Conservation (phyloP, 139 green algal genomes). For the Penium margaritaceum region DNA sequence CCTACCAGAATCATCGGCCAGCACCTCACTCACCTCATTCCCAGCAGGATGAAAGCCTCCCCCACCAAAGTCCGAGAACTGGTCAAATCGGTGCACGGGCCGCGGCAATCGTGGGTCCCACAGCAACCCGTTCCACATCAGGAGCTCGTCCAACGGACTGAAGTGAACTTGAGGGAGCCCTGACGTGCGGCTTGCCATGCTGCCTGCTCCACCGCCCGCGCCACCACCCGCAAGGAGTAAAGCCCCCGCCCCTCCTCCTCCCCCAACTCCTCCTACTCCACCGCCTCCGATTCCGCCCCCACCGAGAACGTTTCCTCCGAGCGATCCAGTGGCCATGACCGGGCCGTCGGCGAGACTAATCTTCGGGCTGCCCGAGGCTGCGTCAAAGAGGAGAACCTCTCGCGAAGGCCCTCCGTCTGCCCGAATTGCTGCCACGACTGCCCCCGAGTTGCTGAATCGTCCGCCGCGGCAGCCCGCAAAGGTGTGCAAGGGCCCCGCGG, state of each 20-base stretch:
- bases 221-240: neutral
- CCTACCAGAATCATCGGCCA: neutral
- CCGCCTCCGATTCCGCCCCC: neutral
- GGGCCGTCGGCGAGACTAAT: conserved; percentile 7
- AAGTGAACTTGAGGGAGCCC: conserved; percentile 34
- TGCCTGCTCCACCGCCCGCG: neutral
- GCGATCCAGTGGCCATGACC: neutral
- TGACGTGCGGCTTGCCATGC: neutral
- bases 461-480: conserved; percentile 33
- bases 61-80: conserved; percentile 54
- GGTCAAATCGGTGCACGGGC: conserved; percentile 62
- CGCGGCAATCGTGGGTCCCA: conserved; percentile 58
- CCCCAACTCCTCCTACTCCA: neutral
- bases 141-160: conserved; percentile 49
- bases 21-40: conserved; percentile 47
- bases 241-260: neutral
- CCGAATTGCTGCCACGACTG: conserved; percentile 13
- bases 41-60: conserved; percentile 62
- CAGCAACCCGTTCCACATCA: conserved; percentile 61
- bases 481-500: conserved; percentile 19
- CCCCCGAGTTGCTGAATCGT: conserved; percentile 25
- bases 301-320: neutral
- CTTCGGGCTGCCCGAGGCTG: conserved; percentile 22
- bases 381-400: conserved; percentile 37
- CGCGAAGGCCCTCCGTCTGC: neutral